Evolutionary conservation across 2,329 filamentous ascomycete species (phyloP).

Genomic region (Xylariales sp.): DNA sequence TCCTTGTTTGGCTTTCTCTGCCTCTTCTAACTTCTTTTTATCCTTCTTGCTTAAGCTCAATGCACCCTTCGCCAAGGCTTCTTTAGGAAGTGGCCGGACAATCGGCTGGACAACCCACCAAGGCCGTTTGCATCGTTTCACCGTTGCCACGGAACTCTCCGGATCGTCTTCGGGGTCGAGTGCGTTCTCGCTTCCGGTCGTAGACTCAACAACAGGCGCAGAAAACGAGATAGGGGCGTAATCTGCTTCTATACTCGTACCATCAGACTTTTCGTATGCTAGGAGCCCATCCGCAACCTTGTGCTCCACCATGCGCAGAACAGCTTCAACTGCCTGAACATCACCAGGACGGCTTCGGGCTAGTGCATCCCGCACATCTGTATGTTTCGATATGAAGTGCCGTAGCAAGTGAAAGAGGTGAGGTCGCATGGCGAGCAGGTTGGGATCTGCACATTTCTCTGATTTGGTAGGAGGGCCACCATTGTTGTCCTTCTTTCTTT

Average conservation of each 20-base stretch:
- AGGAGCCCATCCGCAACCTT: constrained; percentile 69
- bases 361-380: constrained; percentile 80
- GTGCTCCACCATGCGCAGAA: constrained; percentile 70
- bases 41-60: constrained; percentile 71
- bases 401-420: constrained; percentile 91
- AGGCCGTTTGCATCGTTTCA: constrained; percentile 71
- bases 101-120: constrained; percentile 92
- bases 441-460: constrained; percentile 43
- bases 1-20: constrained; percentile 10
- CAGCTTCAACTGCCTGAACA: constrained; percentile 70
- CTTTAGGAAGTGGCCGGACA: constrained; percentile 78
- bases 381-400: constrained; percentile 74
- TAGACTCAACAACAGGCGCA: constrained; percentile 25
- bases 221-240: constrained; percentile 11
- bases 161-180: constrained; percentile 32
- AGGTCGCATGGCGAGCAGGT: constrained; percentile 77
- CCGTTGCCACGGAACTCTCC: constrained; percentile 61
- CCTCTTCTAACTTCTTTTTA: constrained; percentile 36
- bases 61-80: constrained; percentile 79
- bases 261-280: constrained; percentile 56
- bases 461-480: constrained; percentile 35
- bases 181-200: constrained; percentile 24
- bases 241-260: constrained; percentile 40
- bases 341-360: constrained; percentile 66
- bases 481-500: constrained; percentile 42